Evolutionary conservation across 805 yeast genomes (phyloP).

Genomic region (Zygosaccharomyces bailii): DNA sequence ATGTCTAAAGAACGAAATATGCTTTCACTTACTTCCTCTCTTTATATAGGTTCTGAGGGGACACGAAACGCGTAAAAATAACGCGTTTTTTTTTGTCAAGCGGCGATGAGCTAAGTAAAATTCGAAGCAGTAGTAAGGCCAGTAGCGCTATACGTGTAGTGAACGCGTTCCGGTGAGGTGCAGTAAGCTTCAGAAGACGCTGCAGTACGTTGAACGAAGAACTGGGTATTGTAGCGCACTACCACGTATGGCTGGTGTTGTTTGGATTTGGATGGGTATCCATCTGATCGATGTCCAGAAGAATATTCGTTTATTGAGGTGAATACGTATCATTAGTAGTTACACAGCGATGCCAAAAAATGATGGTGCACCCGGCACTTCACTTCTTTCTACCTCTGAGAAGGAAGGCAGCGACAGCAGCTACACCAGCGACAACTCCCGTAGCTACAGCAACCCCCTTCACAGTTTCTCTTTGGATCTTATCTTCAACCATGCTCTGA

Average conservation of each 20-base stretch:
- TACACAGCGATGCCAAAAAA: background rate
- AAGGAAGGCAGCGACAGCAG: constrained; percentile 44
- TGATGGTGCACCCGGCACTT: background rate
- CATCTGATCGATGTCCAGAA: background rate
- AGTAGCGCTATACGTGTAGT: background rate
- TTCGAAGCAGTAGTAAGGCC: background rate
- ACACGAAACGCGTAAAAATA: constrained; percentile 20
- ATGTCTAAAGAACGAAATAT: background rate
- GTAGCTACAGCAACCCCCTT: constrained; percentile 85
- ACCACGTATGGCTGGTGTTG: background rate
- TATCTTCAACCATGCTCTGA: constrained; percentile 75
- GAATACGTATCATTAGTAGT: background rate
- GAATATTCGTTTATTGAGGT: background rate
- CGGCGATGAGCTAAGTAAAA: constrained; percentile 5
- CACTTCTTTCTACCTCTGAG: constrained; percentile 23
- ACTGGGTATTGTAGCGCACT: background rate
- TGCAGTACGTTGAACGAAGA: background rate
- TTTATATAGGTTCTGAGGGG: constrained; percentile 5
- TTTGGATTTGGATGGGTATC: background rate
- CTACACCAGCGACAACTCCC: constrained; percentile 81
- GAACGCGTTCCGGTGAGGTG: background rate
- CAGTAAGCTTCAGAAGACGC: background rate
- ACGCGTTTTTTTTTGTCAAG: constrained; percentile 6
- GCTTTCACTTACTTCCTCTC: constrained; percentile 6
- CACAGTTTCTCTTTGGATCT: constrained; percentile 80